These are phyloP conservation scores for Musa itinerans DNA, from an alignment of 176 grass and related monocot species.

Conservation along the genomic window DNA sequence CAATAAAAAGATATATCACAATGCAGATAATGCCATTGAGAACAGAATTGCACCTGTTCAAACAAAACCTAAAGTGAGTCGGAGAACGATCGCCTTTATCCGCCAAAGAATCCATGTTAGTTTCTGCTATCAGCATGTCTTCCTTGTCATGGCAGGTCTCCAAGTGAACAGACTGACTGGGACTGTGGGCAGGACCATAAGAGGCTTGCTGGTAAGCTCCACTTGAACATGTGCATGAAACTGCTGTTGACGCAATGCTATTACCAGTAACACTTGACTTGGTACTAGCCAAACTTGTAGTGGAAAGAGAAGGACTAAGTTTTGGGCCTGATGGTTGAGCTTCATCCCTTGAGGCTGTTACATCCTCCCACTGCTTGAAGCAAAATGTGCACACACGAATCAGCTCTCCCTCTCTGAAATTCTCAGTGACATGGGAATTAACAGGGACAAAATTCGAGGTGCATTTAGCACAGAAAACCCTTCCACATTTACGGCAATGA, in stretches of 20 bases:
- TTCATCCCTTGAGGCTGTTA: slow-evolving; percentile 11
- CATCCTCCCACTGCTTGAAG: slow-evolving; percentile 59
- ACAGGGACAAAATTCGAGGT: slow-evolving; percentile 59
- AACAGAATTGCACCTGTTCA: slow-evolving; percentile 51
- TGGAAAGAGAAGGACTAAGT: slow-evolving; percentile 46
- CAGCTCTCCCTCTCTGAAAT: slow-evolving; percentile 45
- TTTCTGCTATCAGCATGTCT: slow-evolving; percentile 16
- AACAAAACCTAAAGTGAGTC: slow-evolving; percentile 53
- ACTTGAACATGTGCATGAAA: slow-evolving; percentile 21
- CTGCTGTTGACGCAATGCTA: slow-evolving; percentile 37
- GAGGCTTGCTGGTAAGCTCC: slow-evolving; percentile 8
- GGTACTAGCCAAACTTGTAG: slow-evolving; percentile 47
- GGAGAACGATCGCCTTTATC: slow-evolving; percentile 26
- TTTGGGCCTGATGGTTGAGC: slow-evolving; percentile 28
- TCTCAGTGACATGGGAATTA: slow-evolving; percentile 29
- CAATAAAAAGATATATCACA: background rate
- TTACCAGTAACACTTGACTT: slow-evolving; percentile 48
- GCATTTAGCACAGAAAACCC: slow-evolving; percentile 90
- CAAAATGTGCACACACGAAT: slow-evolving; percentile 89
- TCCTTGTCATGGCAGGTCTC: slow-evolving; percentile 37
- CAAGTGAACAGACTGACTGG: slow-evolving; percentile 11
- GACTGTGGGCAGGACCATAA: slow-evolving; percentile 2
- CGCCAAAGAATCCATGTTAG: slow-evolving; percentile 21
- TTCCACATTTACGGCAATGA: slow-evolving; percentile 87
- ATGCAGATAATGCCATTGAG: slow-evolving; percentile 8